phyloP scores from a whole-genome alignment of 768 basidiomycete genomes.

The Chiua virens region DNA sequence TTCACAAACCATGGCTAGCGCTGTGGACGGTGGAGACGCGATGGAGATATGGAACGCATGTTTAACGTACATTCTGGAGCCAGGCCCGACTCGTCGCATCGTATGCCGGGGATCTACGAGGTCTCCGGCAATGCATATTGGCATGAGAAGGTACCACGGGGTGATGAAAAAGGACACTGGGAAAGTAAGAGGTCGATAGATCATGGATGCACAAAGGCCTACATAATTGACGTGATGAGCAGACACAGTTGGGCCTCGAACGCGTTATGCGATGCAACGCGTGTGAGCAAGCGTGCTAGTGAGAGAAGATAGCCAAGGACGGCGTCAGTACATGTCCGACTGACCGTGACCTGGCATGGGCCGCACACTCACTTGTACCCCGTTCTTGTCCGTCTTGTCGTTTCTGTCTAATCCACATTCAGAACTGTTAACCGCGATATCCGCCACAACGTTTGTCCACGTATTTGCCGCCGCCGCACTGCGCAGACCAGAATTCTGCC shows the following conservation, averaged over 20 bases:
- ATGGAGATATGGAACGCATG: background rate
- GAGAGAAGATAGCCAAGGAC: constrained; percentile 1
- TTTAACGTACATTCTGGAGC: constrained; percentile 33
- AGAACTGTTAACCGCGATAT: no score
- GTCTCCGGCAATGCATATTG: constrained; percentile 36
- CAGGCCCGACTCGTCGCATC: constrained; percentile 49
- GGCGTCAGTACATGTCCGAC: constrained; percentile 2
- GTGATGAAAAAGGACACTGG: constrained; percentile 40
- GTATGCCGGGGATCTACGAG: constrained; percentile 20
- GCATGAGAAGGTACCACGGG: constrained; percentile 38
- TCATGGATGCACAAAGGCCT: constrained; percentile 40
- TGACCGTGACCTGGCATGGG: background rate
- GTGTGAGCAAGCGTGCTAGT: constrained; percentile 13
- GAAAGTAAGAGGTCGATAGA: constrained; percentile 37
- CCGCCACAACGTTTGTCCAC: constrained; percentile 12
- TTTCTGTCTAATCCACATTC: background rate
- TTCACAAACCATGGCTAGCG: no score
- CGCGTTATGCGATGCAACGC: constrained; percentile 18
- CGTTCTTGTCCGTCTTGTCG: background rate
- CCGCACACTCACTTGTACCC: no score
- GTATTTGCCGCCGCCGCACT: constrained; percentile 9
- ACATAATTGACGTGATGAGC: constrained; percentile 24
- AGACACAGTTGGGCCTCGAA: background rate
- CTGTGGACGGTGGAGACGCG: no score
- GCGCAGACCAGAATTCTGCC: no score